Percentiles rank a stretch among this genome's conserved stretches.
These are phyloP conservation scores for Dendrobium chrysotoxum DNA, from an alignment of 106 monocot genomes.

Conservation along the genomic window DNA sequence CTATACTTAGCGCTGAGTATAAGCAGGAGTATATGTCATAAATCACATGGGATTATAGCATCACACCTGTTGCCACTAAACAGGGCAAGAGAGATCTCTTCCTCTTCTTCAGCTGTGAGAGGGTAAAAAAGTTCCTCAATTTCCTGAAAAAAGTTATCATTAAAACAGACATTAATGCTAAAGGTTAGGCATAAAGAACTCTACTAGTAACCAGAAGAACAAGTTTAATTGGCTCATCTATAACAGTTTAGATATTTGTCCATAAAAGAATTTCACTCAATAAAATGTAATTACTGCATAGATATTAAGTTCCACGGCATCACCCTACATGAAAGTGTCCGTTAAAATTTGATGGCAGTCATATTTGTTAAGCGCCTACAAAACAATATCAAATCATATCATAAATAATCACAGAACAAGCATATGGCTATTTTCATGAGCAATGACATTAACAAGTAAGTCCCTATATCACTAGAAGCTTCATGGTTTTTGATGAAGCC, in stretches of 20 bases:
- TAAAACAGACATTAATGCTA: neutral
- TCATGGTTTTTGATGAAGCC: neutral
- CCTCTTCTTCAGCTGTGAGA: slow-evolving; percentile 66
- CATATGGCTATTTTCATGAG: neutral
- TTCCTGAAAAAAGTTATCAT: slow-evolving; percentile 31
- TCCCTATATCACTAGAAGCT: neutral
- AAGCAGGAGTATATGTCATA: neutral
- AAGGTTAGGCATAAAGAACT: neutral
- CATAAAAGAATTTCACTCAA: neutral
- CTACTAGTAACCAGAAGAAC: neutral
- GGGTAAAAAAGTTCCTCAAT: slow-evolving; percentile 39
- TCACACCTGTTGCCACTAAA: slow-evolving; percentile 40
- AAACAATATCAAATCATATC: neutral
- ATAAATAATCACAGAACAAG: neutral
- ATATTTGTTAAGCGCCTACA: neutral
- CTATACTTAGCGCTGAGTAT: neutral
- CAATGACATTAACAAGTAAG: neutral
- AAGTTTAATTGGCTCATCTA: neutral
- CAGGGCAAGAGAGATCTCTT: slow-evolving; percentile 38
- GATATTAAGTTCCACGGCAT: neutral
- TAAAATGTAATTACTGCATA: neutral
- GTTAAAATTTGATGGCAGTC: neutral
- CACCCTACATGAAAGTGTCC: neutral
- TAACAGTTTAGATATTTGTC: neutral
- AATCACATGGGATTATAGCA: neutral